These are phyloP conservation scores for Populus pruinosa DNA, from an alignment of 345 rosid species.

Conservation along the genomic window DNA sequence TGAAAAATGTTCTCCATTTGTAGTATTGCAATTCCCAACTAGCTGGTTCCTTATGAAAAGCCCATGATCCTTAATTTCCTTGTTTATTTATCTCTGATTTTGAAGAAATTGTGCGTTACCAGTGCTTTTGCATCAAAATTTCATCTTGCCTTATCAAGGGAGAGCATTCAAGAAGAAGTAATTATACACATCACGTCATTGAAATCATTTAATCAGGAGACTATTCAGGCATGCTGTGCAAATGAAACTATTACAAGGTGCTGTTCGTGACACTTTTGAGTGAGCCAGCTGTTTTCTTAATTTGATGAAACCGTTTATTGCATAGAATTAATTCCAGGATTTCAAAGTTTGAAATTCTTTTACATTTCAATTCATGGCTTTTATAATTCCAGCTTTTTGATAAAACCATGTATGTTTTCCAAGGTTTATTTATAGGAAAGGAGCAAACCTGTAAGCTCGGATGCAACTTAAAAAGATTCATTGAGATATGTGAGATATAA, in stretches of 20 bases:
- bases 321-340: neutral
- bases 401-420: neutral
- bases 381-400: neutral
- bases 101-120: neutral
- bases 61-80: neutral
- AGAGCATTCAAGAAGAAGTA: neutral
- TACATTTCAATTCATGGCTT: neutral
- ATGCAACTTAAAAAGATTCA: neutral
- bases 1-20: neutral
- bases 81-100: neutral
- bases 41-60: neutral
- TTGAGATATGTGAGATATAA: neutral
- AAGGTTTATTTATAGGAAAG: constrained; percentile 3
- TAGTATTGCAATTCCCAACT: neutral
- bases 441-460: constrained; percentile 4
- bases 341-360: neutral
- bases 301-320: neutral
- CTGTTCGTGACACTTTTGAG: neutral
- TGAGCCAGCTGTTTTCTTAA: neutral
- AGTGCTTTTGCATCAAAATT: neutral
- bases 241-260: neutral
- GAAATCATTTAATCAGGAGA: neutral
- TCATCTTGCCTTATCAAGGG: neutral
- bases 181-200: neutral
- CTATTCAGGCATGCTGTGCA: neutral